phyloP scores from a whole-genome alignment of 1,139 yeast species.

The Debaryomycetaceae sp. region DNA sequence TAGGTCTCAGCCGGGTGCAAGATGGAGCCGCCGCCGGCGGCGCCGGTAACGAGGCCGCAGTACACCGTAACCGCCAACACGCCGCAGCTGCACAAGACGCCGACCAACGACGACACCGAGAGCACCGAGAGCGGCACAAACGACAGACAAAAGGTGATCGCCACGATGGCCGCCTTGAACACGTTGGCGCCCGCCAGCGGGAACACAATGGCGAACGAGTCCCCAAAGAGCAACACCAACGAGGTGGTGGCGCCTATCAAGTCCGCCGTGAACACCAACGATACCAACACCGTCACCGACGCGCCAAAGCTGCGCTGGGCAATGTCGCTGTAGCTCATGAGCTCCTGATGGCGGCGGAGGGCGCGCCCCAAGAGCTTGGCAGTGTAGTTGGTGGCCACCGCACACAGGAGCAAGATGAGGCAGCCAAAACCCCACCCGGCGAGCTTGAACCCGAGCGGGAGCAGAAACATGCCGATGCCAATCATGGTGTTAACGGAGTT shows the following conservation, averaged over 20 bases:
- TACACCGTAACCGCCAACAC: conserved; percentile 54
- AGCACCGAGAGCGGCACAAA: conserved; percentile 70
- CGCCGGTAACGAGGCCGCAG: conserved; percentile 56
- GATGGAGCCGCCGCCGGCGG: conserved; percentile 63
- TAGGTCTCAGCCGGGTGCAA: conserved; percentile 46
- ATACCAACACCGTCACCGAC: conserved; percentile 53
- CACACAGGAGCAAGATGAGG: conserved; percentile 48
- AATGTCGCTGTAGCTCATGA: conserved; percentile 42
- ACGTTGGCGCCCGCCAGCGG: conserved; percentile 36
- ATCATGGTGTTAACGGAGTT: conserved; percentile 81
- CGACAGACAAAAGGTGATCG: conserved; percentile 53
- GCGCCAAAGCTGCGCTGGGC: conserved; percentile 43
- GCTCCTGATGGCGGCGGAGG: conserved; percentile 23
- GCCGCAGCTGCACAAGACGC: conserved; percentile 66
- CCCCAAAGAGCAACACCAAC: conserved; percentile 75
- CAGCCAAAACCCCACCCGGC: conserved; percentile 80
- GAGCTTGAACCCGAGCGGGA: conserved; percentile 74
- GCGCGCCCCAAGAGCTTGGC: conserved; percentile 49
- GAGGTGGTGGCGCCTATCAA: conserved; percentile 76
- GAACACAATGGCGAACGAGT: conserved; percentile 66
- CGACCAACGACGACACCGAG: conserved; percentile 68
- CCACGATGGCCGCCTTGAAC: conserved; percentile 50
- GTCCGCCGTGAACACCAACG: conserved; percentile 70
- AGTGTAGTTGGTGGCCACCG: conserved; percentile 61
- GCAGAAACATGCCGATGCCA: conserved; percentile 81